Percentiles rank a stretch among this genome's conserved stretches.
Evolutionary conservation across 2,329 filamentous ascomycete species (phyloP).

Genomic region (Xylariomycetidae sp.): DNA sequence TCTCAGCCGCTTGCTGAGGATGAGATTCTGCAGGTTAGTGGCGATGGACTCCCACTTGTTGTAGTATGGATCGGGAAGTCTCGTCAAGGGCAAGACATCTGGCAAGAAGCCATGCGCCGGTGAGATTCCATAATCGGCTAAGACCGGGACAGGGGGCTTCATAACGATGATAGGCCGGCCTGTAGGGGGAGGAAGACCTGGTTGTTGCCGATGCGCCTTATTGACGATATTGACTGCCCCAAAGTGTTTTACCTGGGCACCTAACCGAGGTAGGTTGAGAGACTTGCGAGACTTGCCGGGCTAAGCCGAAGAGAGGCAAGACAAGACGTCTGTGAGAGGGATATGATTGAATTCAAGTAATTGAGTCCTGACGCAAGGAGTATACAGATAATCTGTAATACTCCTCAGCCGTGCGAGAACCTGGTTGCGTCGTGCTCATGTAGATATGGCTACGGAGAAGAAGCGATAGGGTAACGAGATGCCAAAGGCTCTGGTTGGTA

Average conservation of each 20-base stretch:
- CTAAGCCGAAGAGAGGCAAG: too few relatives aligned
- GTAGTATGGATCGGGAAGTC: conserved; percentile 86
- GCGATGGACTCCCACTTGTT: conserved; percentile 88
- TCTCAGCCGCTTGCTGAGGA: conserved; percentile 79
- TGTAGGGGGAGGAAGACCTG: too few relatives aligned
- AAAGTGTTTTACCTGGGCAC: too few relatives aligned
- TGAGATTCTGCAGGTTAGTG: conserved; percentile 78
- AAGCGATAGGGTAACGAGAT: too few relatives aligned
- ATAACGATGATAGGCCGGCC: too few relatives aligned
- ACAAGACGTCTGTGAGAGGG: too few relatives aligned
- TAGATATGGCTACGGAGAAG: conserved; percentile 9
- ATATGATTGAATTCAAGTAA: too few relatives aligned
- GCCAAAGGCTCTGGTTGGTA: too few relatives aligned
- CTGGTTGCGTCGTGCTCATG: conserved; percentile 32
- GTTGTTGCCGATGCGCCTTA: too few relatives aligned
- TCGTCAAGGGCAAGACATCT: conserved; percentile 69
- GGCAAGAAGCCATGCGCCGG: conserved; percentile 82
- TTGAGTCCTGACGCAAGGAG: conserved; percentile 58
- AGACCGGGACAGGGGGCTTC: conserved; percentile 51
- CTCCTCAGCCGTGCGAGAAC: conserved; percentile 56
- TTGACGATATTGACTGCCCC: too few relatives aligned
- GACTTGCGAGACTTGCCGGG: too few relatives aligned
- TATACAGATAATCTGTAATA: conserved; percentile 56
- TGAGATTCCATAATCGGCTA: conserved; percentile 78
- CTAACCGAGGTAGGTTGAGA: too few relatives aligned